A percentile compares a stretch with the other conserved stretches of the same genome.
Evolutionary conservation across 305 asterid genomes (phyloP).

Genomic region (Plantago coronopus): DNA sequence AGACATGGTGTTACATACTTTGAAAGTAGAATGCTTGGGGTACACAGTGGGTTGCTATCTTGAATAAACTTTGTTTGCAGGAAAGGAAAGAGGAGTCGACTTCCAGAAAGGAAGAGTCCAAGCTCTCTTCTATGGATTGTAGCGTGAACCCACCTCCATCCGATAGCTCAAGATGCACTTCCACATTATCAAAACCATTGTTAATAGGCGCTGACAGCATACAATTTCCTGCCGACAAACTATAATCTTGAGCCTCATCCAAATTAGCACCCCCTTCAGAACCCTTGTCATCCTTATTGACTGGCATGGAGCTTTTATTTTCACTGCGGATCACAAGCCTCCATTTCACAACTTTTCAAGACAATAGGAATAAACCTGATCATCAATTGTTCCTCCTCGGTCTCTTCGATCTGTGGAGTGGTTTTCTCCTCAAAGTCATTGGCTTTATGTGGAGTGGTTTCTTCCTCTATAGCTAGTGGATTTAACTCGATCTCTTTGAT

Average conservation of each 20-base stretch:
- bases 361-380: constrained; percentile 77
- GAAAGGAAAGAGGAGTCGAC: too few species aligned
- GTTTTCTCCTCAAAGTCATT: not conserved
- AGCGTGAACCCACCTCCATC: constrained; percentile 37
- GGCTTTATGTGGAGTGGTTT: too few species aligned
- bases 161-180: constrained; percentile 12
- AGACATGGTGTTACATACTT: too few species aligned
- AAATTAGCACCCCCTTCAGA: too few species aligned
- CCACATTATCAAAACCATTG: constrained; percentile 18
- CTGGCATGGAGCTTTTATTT: constrained; percentile 23
- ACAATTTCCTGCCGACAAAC: constrained; percentile 32
- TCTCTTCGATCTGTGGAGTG: constrained; percentile 22
- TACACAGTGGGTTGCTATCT: too few species aligned
- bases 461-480: too few species aligned
- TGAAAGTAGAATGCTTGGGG: too few species aligned
- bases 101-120: too few species aligned
- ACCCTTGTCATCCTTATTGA: constrained; percentile 29
- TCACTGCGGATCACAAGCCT: constrained; percentile 51
- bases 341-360: constrained; percentile 43
- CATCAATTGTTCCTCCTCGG: constrained; percentile 45
- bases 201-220: constrained; percentile 31
- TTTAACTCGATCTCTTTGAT: constrained; percentile 27
- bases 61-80: too few species aligned
- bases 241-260: constrained; percentile 34
- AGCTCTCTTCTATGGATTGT: too few species aligned